These are phyloP conservation scores for Coemansia sp. DNA, from an alignment of 192 early-diverging fungal species.

Conservation along the genomic window DNA sequence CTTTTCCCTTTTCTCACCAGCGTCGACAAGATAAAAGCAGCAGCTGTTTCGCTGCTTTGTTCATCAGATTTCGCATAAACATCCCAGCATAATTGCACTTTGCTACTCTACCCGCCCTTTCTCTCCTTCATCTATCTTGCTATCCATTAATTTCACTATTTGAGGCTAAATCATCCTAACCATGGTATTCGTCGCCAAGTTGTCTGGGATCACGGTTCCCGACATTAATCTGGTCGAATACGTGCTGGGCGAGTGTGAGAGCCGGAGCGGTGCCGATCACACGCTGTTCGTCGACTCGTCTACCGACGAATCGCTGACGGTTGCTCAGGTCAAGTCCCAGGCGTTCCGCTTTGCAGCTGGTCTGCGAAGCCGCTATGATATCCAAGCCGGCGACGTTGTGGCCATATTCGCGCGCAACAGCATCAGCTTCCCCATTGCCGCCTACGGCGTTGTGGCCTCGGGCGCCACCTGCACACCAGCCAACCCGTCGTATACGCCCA, in stretches of 20 bases:
- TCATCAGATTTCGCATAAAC: neutral
- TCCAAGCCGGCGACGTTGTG: slow-evolving; percentile 70
- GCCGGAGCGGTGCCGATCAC: slow-evolving; percentile 8
- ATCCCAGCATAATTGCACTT: neutral
- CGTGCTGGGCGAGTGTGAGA: slow-evolving; percentile 27
- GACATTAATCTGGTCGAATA: slow-evolving; percentile 23
- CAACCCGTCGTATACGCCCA: slow-evolving; percentile 79
- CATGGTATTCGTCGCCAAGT: slow-evolving; percentile 27
- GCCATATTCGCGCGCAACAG: slow-evolving; percentile 53
- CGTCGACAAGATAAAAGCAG: neutral
- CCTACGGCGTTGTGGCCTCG: slow-evolving; percentile 63
- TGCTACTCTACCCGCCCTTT: neutral
- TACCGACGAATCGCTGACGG: slow-evolving; percentile 11
- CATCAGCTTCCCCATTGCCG: slow-evolving; percentile 66
- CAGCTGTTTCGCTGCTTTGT: neutral
- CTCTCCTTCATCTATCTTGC: neutral
- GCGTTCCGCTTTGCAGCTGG: slow-evolving; percentile 19
- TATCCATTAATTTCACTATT: neutral
- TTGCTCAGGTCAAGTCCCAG: slow-evolving; percentile 16
- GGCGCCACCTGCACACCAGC: slow-evolving; percentile 68
- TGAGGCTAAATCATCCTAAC: neutral
- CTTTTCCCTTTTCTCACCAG: neutral
- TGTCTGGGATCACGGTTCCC: slow-evolving; percentile 33
- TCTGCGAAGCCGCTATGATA: slow-evolving; percentile 40
- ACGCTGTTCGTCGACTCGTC: slow-evolving; percentile 40